These are phyloP conservation scores for Stachybotrys elegans DNA, from an alignment of 2,329 filamentous ascomycete species.

Conservation along the genomic window DNA sequence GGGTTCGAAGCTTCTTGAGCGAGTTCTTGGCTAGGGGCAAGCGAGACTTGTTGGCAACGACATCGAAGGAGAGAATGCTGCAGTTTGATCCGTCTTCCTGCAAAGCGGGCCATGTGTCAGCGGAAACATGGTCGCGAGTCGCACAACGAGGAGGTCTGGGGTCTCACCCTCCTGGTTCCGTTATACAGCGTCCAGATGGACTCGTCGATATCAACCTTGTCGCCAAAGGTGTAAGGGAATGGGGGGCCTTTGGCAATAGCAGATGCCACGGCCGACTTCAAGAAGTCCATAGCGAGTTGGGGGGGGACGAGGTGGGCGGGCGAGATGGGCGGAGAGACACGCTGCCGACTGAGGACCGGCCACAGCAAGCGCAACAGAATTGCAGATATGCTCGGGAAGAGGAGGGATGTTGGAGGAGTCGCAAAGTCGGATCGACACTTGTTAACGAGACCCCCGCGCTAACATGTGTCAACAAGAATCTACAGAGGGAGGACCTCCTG, in stretches of 20 bases:
- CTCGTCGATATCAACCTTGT: constrained; percentile 84
- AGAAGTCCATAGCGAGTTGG: constrained; percentile 85
- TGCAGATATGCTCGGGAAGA: too few relatives aligned
- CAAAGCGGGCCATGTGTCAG: neutral
- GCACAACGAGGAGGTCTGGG: neutral
- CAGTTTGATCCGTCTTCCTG: constrained; percentile 92
- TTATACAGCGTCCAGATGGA: constrained; percentile 97
- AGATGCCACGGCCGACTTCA: constrained; percentile 95
- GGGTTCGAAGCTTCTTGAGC: constrained; percentile 84
- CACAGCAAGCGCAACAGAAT: too few relatives aligned
- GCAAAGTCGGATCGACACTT: too few relatives aligned
- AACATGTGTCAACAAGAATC: too few relatives aligned
- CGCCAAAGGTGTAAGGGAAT: constrained; percentile 89
- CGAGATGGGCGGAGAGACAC: too few relatives aligned
- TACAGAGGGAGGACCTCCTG: too few relatives aligned
- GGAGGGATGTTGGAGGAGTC: too few relatives aligned
- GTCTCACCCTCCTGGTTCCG: constrained; percentile 76
- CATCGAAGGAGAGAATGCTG: constrained; percentile 95
- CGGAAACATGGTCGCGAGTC: neutral
- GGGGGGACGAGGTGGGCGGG: too few relatives aligned
- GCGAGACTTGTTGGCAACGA: constrained; percentile 71
- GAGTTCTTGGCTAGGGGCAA: constrained; percentile 89
- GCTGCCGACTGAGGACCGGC: too few relatives aligned
- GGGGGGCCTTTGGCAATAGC: constrained; percentile 92
- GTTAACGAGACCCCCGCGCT: too few relatives aligned